Conservation (phyloP, 768 basidiomycete species). For the Tylopilus intermedius region DNA sequence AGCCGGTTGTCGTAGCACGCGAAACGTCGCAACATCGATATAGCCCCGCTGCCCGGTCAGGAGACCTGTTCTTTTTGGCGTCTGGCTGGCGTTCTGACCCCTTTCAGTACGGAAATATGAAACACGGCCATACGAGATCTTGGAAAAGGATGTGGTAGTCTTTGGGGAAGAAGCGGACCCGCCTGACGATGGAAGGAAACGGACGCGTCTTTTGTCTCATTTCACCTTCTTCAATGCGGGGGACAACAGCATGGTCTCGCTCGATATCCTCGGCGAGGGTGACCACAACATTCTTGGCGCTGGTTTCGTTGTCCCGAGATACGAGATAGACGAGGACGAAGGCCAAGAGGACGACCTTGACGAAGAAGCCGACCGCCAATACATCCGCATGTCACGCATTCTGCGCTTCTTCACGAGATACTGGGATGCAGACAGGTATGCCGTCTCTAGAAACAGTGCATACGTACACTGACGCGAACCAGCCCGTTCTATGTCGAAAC, state of each 20-base stretch:
- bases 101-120: constrained; percentile 39
- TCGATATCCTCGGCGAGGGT: constrained; percentile 46
- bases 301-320: constrained; percentile 47
- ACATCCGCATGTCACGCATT: constrained; percentile 46
- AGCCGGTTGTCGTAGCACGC: constrained; percentile 5
- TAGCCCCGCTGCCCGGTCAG: constrained; percentile 14
- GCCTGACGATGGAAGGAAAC: constrained; percentile 41
- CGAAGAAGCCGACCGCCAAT: constrained; percentile 32
- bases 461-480: constrained; percentile 1
- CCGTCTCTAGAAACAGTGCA: constrained; percentile 7
- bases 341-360: constrained; percentile 51
- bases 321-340: constrained; percentile 55
- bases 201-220: constrained; percentile 50
- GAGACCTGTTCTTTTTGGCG: neutral
- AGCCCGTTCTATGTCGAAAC: constrained; percentile 70
- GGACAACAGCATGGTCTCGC: constrained; percentile 42
- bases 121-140: constrained; percentile 27
- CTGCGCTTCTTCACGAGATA: constrained; percentile 50
- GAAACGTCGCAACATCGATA: constrained; percentile 29
- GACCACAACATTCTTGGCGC: constrained; percentile 47
- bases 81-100: neutral
- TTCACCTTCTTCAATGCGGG: constrained; percentile 62
- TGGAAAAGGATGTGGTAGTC: constrained; percentile 36
- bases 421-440: constrained; percentile 47
- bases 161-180: constrained; percentile 39